Evolutionary conservation across 1,284 basidiomycete genomes (phyloP), one percentile per base, ranked within the genome.

Genomic region (Lignosus rhinocerotis): DNA sequence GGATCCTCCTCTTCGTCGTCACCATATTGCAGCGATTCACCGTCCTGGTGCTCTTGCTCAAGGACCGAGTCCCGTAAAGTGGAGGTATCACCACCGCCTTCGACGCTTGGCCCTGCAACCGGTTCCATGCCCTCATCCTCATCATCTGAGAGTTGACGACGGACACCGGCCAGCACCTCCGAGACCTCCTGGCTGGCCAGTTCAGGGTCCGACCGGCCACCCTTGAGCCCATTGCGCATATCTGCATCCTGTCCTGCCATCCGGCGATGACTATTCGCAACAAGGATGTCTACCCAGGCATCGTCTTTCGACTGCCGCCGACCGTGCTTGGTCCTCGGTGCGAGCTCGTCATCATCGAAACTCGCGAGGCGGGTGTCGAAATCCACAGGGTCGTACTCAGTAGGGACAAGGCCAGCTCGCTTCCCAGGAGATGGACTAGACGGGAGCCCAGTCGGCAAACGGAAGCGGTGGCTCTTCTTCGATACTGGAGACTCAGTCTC

Each of bases 231-330:
- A 57, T 67, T 69, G 31, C 73, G 77, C 49, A 79, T 70, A 56
- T 78, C 76, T 11, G 71, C 78, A 54, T 88, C 86, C 70, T 90
- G 88, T 7, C 80, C 79, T 1, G 73, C 79, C 74, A 92, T 78
- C 46, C 87, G 72, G 43, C 87, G 74, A 19, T 73, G 75, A 59
- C 83, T 84, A 47, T 79, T 84, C 44, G 87, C 87, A 10, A 94
- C 90, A 6, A 94, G 76, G 45, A 94, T 94, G 74, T 94, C 93
- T 61, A 91, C 87, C 88, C 89, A 91, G 2, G 87, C 87, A 68
- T 90, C 88, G 58, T 85, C 81, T 62, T 81, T 84, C n/a, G 81
- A 81, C 67, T 80, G 76, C 56, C 84, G 72, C 54, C 81, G 77
- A 57, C 80, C 76, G 59, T 83, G 82, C 76, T 78, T 83, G 55